Evolutionary conservation across 495 filamentous ascomycete genomes (phyloP), one percentile per base, ranked within the genome.

Genomic region (Talaromyces proteolyticus): DNA sequence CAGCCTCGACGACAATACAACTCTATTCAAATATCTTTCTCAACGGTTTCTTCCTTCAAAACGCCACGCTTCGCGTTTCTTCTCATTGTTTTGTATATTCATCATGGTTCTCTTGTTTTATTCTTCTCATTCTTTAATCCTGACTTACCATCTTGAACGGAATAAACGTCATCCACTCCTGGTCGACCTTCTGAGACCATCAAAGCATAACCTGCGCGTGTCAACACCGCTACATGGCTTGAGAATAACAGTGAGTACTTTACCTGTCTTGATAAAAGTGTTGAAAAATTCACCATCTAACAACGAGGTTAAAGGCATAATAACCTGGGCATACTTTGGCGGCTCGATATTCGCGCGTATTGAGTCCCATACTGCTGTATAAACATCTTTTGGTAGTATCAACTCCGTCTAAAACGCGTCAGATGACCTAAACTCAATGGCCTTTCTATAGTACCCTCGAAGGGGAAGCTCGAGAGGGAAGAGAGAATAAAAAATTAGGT

Each of bases 161-260:
- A 81, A 59, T 86, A 94, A 3, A 89, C 73, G 61, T 88, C 89
- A 58, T 95, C 89, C 8, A 86, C 77, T n/a, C 84, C 87, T 37
- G 80, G 70, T 19, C 79, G 75, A 22, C 93, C 93, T 61, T 95
- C 86, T 0, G 94, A 96, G 14, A 95, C 80, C 88, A 98, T 93
- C 59, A 94, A 63, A 54, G 95, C 75, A 61, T 90, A 86, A 17
- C 93, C 92, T 95, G 49, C 22, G 39, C 43, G 17, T n/a, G 37
- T 46, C 6, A 47, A 24, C 42, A 45, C 44, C 20, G 11, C 19
- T 39, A 29, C 19, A 5, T 14, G 19, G 23, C 22, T 19, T 14
- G 7, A 23, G 19, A 42, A 18, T 38, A 19, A 37, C 41, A 8
- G 22, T 16, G 42, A 44, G 16, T 24, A 19, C 44, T 39, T 78